These are phyloP conservation scores for Phoma sp. DNA, from an alignment of 2,329 filamentous ascomycete species.

Conservation along the genomic window DNA sequence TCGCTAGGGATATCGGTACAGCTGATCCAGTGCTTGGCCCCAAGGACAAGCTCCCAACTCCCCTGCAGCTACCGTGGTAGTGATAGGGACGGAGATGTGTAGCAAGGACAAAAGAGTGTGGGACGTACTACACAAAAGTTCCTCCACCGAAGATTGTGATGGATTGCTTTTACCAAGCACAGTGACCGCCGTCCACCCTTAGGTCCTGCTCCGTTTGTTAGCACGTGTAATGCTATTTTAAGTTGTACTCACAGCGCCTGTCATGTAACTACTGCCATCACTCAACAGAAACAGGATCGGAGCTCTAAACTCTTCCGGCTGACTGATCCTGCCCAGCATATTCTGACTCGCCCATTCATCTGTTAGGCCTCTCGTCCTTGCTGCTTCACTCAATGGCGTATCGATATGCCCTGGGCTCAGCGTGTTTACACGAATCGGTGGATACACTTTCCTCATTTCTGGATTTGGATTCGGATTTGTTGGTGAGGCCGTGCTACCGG, in stretches of 20 bases:
- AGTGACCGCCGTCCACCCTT: constrained; percentile 53
- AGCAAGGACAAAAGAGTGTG: too few relatives aligned
- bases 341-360: constrained; percentile 41
- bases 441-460: constrained; percentile 33
- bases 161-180: constrained; percentile 32
- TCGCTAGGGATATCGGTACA: constrained; percentile 69
- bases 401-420: constrained; percentile 62
- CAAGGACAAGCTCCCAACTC: constrained; percentile 63
- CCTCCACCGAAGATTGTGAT: too few relatives aligned
- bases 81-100: background rate
- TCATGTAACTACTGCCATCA: constrained; percentile 67
- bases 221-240: background rate
- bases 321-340: constrained; percentile 46
- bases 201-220: constrained; percentile 34
- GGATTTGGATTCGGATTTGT: constrained; percentile 25
- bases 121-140: too few relatives aligned
- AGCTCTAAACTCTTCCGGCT: constrained; percentile 31
- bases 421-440: constrained; percentile 58
- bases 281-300: constrained; percentile 40
- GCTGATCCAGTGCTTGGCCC: constrained; percentile 67
- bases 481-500: constrained; percentile 32
- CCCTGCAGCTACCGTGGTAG: constrained; percentile 71
- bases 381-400: constrained; percentile 47
- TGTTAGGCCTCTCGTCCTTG: constrained; percentile 38
- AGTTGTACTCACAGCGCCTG: constrained; percentile 27